phyloP scores from a whole-genome alignment of 768 basidiomycete species.

The Sarcomyxa edulis region DNA sequence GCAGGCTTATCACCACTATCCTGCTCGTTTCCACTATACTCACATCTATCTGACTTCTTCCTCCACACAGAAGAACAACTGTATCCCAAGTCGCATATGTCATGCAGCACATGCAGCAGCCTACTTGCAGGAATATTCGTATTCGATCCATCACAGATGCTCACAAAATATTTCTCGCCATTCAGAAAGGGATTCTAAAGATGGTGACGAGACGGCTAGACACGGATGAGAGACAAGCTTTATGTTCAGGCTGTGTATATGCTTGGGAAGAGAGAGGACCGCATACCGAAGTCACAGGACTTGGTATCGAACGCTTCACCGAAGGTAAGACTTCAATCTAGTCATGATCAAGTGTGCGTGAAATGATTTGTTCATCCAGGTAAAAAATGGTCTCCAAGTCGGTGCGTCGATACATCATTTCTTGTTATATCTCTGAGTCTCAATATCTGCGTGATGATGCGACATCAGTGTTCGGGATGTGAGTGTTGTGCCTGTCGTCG shows the following conservation, averaged over 20 bases:
- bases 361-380: not conserved
- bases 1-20: too few species aligned
- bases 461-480: constrained; percentile 82
- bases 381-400: constrained; percentile 76
- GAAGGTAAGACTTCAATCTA: constrained; percentile 41
- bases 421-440: too few species aligned
- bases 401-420: too few species aligned
- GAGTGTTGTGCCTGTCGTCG: constrained; percentile 17
- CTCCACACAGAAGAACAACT: constrained; percentile 2
- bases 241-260: constrained; percentile 50
- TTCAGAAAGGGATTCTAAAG: constrained; percentile 55
- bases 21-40: too few species aligned
- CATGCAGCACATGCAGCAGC: constrained; percentile 52
- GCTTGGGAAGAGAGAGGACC: constrained; percentile 77
- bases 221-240: constrained; percentile 63
- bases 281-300: constrained; percentile 67
- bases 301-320: constrained; percentile 82
- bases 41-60: too few species aligned
- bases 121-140: constrained; percentile 67
- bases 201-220: constrained; percentile 78
- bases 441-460: too few species aligned
- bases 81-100: constrained; percentile 3
- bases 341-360: too few species aligned
- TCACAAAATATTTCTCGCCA: constrained; percentile 75
- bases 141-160: constrained; percentile 76